These are phyloP conservation scores for Cladophialophora carrionii DNA, from an alignment of 2,329 filamentous ascomycete genomes.

Conservation along the genomic window DNA sequence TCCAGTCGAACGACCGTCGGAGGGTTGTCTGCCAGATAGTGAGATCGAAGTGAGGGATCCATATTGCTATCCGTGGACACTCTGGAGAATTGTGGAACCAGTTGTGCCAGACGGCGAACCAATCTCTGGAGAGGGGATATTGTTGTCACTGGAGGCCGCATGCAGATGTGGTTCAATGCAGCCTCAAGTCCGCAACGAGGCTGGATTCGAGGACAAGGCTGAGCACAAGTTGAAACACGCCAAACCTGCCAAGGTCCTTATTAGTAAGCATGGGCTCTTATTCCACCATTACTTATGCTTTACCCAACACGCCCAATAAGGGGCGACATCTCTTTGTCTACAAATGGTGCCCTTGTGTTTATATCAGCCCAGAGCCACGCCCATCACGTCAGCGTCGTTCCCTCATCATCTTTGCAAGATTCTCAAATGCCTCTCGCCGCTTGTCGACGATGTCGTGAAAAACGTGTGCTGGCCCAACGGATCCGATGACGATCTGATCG, in stretches of 20 bases:
- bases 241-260: slow-evolving; percentile 8
- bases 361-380: neutral
- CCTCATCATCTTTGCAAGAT: slow-evolving; percentile 17
- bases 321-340: too few relatives aligned
- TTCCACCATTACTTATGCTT: too few relatives aligned
- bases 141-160: slow-evolving; percentile 13
- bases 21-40: slow-evolving; percentile 89
- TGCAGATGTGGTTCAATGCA: slow-evolving; percentile 6
- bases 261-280: too few relatives aligned
- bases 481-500: slow-evolving; percentile 50
- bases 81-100: slow-evolving; percentile 17
- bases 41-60: slow-evolving; percentile 52
- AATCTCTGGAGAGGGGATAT: slow-evolving; percentile 17
- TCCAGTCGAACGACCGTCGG: slow-evolving; percentile 84
- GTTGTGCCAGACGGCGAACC: slow-evolving; percentile 24
- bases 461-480: slow-evolving; percentile 31
- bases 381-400: slow-evolving; percentile 4
- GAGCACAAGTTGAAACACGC: neutral
- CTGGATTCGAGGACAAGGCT: neutral
- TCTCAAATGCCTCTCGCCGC: slow-evolving; percentile 35
- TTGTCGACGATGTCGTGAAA: slow-evolving; percentile 44
- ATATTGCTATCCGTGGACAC: slow-evolving; percentile 38
- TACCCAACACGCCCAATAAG: too few relatives aligned
- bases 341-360: too few relatives aligned
- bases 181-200: neutral